Conservation (phyloP, 73 alveolate species). For the Stentor roeselii region DNA sequence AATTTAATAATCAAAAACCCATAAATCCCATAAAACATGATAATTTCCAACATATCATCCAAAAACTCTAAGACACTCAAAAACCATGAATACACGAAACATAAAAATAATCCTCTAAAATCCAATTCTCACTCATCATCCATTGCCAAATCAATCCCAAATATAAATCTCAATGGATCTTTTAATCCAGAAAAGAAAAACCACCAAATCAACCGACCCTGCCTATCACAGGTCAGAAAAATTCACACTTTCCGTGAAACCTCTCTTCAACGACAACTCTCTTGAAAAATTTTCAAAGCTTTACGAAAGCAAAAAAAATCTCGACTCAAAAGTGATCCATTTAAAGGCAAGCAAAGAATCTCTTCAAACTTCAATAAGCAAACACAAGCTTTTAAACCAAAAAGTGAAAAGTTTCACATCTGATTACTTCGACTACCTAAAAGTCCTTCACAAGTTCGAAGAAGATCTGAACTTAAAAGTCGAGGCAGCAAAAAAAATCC, state of each 20-base stretch:
- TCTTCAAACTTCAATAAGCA: neutral
- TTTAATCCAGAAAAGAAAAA: too few relatives aligned
- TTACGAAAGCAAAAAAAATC: neutral
- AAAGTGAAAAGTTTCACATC: neutral
- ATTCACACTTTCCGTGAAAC: neutral
- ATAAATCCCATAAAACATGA: too few relatives aligned
- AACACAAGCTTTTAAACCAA: neutral
- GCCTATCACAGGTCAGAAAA: neutral
- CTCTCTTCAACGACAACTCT: neutral
- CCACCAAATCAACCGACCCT: neutral
- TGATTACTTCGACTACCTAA: neutral
- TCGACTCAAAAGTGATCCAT: neutral
- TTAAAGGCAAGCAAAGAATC: neutral
- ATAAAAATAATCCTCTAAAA: too few relatives aligned
- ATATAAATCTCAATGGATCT: too few relatives aligned
- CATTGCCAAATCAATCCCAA: too few relatives aligned
- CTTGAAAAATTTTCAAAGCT: neutral
- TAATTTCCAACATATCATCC: too few relatives aligned
- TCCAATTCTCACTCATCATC: too few relatives aligned
- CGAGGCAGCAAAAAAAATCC: neutral
- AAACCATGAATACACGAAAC: too few relatives aligned
- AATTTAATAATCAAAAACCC: too few relatives aligned
- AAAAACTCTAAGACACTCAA: too few relatives aligned
- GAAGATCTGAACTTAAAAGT: neutral
- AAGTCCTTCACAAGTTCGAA: neutral